These are phyloP conservation scores for Polyporus arcularius DNA, from an alignment of 768 basidiomycete species.

Conservation along the genomic window DNA sequence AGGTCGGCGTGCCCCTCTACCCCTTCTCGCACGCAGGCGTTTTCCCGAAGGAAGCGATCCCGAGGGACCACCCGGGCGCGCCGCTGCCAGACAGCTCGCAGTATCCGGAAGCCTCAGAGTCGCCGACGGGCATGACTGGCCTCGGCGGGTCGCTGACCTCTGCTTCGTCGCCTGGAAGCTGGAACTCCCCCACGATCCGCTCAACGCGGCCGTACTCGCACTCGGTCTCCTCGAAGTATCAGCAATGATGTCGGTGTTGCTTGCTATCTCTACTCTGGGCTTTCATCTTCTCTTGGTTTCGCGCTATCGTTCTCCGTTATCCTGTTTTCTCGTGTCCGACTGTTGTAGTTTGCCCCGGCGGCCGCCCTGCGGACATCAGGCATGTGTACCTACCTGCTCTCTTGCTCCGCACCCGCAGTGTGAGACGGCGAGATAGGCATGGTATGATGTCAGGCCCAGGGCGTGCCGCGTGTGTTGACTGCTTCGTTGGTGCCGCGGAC, in stretches of 20 bases:
- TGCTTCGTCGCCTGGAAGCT: conserved; percentile 4
- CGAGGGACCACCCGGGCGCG: conserved; percentile 21
- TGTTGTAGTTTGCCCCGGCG: conserved; percentile 10
- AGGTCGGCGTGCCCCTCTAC: conserved; percentile 79
- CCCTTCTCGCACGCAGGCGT: conserved; percentile 58
- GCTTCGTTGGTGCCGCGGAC: neutral
- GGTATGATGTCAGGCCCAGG: too few species aligned
- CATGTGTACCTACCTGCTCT: too few species aligned
- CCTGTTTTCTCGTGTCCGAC: neutral
- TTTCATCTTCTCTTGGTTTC: neutral
- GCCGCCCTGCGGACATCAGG: neutral
- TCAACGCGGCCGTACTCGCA: conserved; percentile 12
- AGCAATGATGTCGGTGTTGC: neutral
- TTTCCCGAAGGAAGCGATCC: conserved; percentile 25
- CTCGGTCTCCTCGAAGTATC: neutral
- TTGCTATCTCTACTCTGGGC: neutral
- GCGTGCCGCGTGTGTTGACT: too few species aligned
- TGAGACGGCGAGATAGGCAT: too few species aligned
- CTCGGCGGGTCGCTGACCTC: conserved; percentile 8
- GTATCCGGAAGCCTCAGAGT: conserved; percentile 16
- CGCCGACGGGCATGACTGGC: conserved; percentile 14
- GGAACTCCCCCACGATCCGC: conserved; percentile 12
- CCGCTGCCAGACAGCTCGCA: conserved; percentile 27
- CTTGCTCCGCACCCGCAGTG: too few species aligned
- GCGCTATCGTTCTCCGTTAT: neutral